A percentile compares a stretch with the other conserved stretches of the same genome.
Evolutionary conservation across 1,284 basidiomycete species (phyloP).

Genomic region (Kalmanozyma brasiliensis): DNA sequence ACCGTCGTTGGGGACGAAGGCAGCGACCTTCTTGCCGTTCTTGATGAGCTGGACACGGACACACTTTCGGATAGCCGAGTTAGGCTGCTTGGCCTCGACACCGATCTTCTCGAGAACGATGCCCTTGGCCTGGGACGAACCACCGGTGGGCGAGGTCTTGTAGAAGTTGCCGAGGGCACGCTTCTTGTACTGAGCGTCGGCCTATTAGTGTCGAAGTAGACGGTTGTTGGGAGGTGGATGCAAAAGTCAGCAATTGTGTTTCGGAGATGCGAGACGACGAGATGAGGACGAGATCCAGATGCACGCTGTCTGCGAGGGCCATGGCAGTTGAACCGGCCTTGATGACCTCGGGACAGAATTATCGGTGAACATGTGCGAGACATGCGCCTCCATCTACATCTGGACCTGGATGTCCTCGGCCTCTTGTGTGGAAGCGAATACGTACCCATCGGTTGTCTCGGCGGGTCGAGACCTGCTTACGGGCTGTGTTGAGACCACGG

Average conservation of each 20-base stretch:
- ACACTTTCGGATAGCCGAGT: conserved; percentile 99
- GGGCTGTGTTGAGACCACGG: conserved; percentile 98
- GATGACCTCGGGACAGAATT: too few relatives aligned
- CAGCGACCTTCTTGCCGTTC: conserved; percentile 91
- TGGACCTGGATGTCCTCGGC: too few relatives aligned
- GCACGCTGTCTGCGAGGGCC: too few relatives aligned
- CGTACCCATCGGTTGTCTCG: conserved; percentile 91
- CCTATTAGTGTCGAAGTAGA: conserved; percentile 71
- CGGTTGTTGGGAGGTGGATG: not conserved
- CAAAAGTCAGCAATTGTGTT: conserved; percentile 17
- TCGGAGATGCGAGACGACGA: not conserved
- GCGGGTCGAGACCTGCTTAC: conserved; percentile 94
- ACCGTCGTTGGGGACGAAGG: conserved; percentile 81
- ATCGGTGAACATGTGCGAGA: too few relatives aligned
- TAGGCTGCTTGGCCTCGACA: conserved; percentile 92
- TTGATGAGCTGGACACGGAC: conserved; percentile 99
- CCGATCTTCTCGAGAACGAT: conserved; percentile 99
- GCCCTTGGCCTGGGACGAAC: conserved; percentile 99
- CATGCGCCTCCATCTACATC: too few relatives aligned
- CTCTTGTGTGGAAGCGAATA: conserved; percentile 14
- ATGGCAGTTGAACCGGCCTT: too few relatives aligned
- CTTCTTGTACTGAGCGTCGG: conserved; percentile 99
- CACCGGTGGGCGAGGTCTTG: conserved; percentile 99
- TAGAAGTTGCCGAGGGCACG: conserved; percentile 99
- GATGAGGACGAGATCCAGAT: too few relatives aligned